Percentiles rank a stretch among this genome's conserved stretches.
Evolutionary conservation across 192 early-diverging fungal species (phyloP).

Genomic region (Podochytrium sp.): DNA sequence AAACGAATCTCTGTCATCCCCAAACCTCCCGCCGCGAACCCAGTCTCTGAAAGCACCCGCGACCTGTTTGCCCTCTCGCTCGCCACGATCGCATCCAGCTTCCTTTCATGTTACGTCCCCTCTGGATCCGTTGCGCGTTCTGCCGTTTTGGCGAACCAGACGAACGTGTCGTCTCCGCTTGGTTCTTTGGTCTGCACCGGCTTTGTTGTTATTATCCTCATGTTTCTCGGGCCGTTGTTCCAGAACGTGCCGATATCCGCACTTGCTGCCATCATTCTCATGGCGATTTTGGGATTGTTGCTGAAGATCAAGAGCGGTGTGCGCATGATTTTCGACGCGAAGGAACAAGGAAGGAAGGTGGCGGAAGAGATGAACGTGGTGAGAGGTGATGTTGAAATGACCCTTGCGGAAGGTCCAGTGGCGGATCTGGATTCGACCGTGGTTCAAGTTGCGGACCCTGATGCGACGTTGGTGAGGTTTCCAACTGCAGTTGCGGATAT

Average conservation of each 20-base stretch:
- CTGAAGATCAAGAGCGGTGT: not conserved
- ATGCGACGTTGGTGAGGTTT: too few species aligned
- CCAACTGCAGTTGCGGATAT: too few species aligned
- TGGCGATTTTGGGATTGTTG: not conserved
- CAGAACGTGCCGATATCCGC: not conserved
- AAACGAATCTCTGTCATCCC: too few species aligned
- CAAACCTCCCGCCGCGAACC: not conserved
- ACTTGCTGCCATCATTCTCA: not conserved
- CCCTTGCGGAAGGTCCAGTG: too few species aligned
- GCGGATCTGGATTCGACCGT: too few species aligned
- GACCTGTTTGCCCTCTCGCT: conserved; percentile 14
- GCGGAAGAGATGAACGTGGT: not conserved
- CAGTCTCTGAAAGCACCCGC: not conserved
- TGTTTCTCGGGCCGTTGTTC: not conserved
- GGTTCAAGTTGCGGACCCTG: too few species aligned
- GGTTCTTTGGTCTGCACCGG: not conserved
- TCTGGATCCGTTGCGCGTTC: not conserved
- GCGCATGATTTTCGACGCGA: not conserved
- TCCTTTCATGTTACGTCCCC: not conserved
- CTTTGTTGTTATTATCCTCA: not conserved
- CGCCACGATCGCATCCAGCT: not conserved
- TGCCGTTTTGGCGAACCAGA: conserved; percentile 19
- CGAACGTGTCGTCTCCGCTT: not conserved
- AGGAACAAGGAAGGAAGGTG: not conserved
- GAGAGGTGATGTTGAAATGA: not conserved